A percentile compares a stretch with the other conserved stretches of the same genome.
Conservation (phyloP, 768 basidiomycete species). For the Ramaria rubella region DNA sequence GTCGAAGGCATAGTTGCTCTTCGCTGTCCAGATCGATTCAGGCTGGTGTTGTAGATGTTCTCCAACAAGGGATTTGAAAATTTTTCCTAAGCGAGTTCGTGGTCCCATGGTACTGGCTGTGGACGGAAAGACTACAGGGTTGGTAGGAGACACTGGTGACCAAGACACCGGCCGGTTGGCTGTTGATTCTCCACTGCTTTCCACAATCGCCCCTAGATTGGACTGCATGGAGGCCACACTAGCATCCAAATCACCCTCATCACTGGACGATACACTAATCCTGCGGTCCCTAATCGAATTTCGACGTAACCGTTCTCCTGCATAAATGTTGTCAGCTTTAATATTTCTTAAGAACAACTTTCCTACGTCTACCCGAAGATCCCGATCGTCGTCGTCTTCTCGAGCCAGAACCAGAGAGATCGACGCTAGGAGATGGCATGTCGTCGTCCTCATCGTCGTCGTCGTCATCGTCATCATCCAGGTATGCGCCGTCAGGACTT, state of each 20-base stretch:
- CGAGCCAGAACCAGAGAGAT: neutral
- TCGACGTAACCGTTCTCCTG: neutral
- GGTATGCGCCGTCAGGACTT: constrained; percentile 33
- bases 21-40: constrained; percentile 70
- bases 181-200: neutral
- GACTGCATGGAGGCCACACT: constrained; percentile 27
- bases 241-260: constrained; percentile 39
- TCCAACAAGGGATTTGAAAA: neutral
- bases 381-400: neutral
- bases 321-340: neutral
- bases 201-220: constrained; percentile 13
- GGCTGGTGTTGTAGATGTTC: constrained; percentile 7
- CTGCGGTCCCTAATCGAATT: constrained; percentile 19
- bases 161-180: neutral
- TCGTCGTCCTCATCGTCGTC: constrained; percentile 53
- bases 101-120: neutral
- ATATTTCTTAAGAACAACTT: neutral
- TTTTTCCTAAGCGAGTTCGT: neutral
- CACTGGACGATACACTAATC: constrained; percentile 45
- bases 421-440: neutral
- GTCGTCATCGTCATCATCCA: constrained; percentile 43
- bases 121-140: neutral
- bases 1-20: constrained; percentile 76
- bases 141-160: neutral
- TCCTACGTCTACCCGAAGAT: neutral